Evolutionary conservation across 106 monocot species (phyloP).

Genomic region (Apostasia shenzhenica): DNA sequence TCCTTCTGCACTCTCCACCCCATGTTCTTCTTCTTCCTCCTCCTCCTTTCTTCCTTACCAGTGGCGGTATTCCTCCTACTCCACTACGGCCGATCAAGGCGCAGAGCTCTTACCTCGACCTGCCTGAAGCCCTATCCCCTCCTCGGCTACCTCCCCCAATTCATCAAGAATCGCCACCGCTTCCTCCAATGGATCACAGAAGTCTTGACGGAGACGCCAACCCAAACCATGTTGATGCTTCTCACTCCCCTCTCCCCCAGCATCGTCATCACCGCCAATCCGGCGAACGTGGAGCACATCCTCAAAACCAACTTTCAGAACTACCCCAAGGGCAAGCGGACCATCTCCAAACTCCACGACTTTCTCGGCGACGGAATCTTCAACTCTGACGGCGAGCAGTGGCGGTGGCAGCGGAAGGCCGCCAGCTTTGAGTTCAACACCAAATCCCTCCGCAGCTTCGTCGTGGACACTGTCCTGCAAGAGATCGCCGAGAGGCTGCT

Average conservation of each 20-base stretch:
- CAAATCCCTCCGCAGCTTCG: slow-evolving; percentile 16
- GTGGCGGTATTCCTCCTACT: too few relatives aligned
- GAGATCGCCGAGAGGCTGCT: slow-evolving; percentile 21
- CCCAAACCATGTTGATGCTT: slow-evolving; percentile 8
- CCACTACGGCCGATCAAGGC: too few relatives aligned
- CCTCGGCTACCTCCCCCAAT: slow-evolving; percentile 18
- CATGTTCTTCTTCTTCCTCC: too few relatives aligned
- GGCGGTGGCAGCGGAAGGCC: slow-evolving; percentile 19
- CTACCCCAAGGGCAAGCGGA: slow-evolving; percentile 14
- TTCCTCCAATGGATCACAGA: slow-evolving; percentile 16
- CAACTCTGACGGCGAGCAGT: slow-evolving; percentile 21
- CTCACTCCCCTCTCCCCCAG: background rate
- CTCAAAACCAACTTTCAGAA: slow-evolving; percentile 21
- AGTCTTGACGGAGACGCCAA: background rate
- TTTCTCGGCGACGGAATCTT: slow-evolving; percentile 25
- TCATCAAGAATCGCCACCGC: slow-evolving; percentile 8
- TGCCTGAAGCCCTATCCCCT: slow-evolving; percentile 8
- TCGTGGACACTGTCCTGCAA: background rate
- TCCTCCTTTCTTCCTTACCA: too few relatives aligned
- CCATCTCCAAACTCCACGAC: slow-evolving; percentile 7
- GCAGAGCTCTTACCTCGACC: too few relatives aligned
- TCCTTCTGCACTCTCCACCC: too few relatives aligned
- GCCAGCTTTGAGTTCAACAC: slow-evolving; percentile 30
- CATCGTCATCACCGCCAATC: slow-evolving; percentile 18
- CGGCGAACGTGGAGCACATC: slow-evolving; percentile 14